These are phyloP conservation scores for Chaetomium sp. DNA, from an alignment of 2,329 filamentous ascomycete genomes.

Conservation along the genomic window DNA sequence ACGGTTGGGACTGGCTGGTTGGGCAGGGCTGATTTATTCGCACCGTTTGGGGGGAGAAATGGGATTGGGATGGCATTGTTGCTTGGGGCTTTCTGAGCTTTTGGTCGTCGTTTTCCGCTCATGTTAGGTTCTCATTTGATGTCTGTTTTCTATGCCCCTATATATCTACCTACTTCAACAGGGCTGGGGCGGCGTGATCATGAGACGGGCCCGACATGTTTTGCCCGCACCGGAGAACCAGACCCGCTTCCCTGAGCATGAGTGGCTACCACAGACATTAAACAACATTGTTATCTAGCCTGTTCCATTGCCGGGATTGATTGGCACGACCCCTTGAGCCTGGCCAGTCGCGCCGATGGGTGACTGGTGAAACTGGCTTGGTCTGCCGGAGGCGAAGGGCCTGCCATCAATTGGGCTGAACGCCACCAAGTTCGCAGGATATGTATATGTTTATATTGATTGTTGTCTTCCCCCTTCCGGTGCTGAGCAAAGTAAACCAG, in stretches of 20 bases:
- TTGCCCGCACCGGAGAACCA: background rate
- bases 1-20: constrained; percentile 2
- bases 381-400: no score
- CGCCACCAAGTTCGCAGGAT: no score
- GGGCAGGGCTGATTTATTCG: background rate
- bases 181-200: background rate
- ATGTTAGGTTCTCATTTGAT: constrained; percentile 3
- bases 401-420: no score
- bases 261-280: background rate
- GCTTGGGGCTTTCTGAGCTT: background rate
- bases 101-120: background rate
- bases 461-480: no score
- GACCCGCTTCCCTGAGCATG: background rate
- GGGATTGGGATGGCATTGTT: background rate
- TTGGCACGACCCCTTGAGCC: background rate
- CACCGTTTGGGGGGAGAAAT: background rate
- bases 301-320: background rate
- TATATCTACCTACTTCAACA: background rate
- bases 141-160: background rate
- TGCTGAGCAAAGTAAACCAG: no score
- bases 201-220: background rate
- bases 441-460: no score
- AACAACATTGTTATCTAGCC: background rate
- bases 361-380: no score
- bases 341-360: no score